Base-by-base conservation (phyloP, 441 rosid species). In the Hypseocharis bilobata region DNA sequence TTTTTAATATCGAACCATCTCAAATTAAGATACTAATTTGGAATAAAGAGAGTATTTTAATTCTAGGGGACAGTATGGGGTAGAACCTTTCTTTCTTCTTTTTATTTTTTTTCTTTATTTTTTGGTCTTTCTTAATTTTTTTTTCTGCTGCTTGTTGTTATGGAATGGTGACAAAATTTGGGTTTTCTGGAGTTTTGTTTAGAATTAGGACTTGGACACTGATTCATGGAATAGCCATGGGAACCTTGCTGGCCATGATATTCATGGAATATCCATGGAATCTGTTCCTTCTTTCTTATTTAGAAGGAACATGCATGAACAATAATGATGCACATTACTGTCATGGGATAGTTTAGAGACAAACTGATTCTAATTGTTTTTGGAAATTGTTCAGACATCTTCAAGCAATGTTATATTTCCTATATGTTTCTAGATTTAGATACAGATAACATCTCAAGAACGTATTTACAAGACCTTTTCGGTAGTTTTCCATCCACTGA, bases 401-500 rank as follows among this genome's bases (percentile, higher is more conserved):
- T n/a, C 58, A 36, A 27, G 7, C 60, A 13, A 62, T 52, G 62
- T 73, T 52, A 47, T 59, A 60, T 74, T 85, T 81, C 87, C 84
- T 78, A 55, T 42, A 78, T 45, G 52, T 45, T 70, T 16, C 7
- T 77, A 80, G 88, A 77, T 83, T 28, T 81, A 56, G 93, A 80
- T 67, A 73, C 52, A 72, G 94, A 76, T 63, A 82, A 75, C 86
- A 86, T 88, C 78, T 91, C 99, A 22, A 84, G 82, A 73, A 76
- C 82, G 67, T 87, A 86, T 73, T 76, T 94, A 72, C 99, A 89
- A 87, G 91, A 89, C 61, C 91, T 94, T 51, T 91, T 94, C 29
- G 88, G 84, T 68, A 86, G 91, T 77, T 94, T 94, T 75, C 89
- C 96, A 70, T 72, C 82, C n/a, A 68, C 77, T 25, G 83, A 74